These are phyloP conservation scores for Suzukiozyma palmioleophila DNA, from an alignment of 1,139 yeast genomes.

Conservation along the genomic window DNA sequence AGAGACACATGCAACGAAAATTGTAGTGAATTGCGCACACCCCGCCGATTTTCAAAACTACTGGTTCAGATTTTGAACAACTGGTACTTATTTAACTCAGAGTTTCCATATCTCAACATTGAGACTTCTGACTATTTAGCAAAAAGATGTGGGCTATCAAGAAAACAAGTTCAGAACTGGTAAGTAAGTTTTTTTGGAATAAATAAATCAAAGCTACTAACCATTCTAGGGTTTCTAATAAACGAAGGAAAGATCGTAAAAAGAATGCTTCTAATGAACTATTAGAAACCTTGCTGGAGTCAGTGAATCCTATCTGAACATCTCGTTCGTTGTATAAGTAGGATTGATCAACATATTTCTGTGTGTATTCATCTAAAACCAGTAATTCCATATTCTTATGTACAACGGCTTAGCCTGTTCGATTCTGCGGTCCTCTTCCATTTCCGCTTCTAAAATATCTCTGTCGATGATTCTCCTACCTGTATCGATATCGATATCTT, in stretches of 20 bases:
- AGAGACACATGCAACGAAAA: not conserved
- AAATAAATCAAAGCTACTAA: constrained; percentile 4
- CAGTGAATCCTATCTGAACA: too few species aligned
- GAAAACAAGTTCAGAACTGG: constrained; percentile 11
- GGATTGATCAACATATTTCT: too few species aligned
- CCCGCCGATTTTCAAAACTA: not conserved
- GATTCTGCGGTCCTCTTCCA: constrained; percentile 34
- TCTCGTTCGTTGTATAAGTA: too few species aligned
- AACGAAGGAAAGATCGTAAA: constrained; percentile 10
- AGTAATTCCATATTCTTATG: constrained; percentile 29
- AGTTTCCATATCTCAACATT: not conserved
- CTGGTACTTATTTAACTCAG: not conserved
- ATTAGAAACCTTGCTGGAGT: constrained; percentile 3
- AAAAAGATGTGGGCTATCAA: constrained; percentile 5
- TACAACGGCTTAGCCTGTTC: constrained; percentile 31
- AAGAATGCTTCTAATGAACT: constrained; percentile 8
- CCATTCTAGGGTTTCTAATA: constrained; percentile 11
- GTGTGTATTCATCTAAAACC: constrained; percentile 23
- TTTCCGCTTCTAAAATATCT: constrained; percentile 38
- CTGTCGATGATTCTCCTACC: constrained; percentile 41
- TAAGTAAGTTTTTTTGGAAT: constrained; percentile 7
- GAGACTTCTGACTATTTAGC: constrained; percentile 1
- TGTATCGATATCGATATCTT: constrained; percentile 32
- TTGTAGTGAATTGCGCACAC: not conserved
- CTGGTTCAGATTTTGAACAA: not conserved